These are phyloP conservation scores for Urostyla sp. DNA, from an alignment of 73 alveolate genomes.

Conservation along the genomic window DNA sequence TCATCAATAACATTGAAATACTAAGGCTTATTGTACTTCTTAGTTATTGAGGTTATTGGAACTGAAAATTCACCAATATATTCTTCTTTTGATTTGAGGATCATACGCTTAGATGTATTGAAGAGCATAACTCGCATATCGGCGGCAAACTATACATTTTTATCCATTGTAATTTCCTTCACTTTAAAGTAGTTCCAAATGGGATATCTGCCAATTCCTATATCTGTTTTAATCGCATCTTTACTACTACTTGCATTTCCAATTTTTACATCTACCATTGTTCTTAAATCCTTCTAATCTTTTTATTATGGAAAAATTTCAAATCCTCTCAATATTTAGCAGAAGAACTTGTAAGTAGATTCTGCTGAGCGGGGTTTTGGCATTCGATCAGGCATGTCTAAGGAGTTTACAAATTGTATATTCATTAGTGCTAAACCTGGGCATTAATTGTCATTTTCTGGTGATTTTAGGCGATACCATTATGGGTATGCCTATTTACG, in stretches of 20 bases:
- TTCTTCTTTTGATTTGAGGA: background rate
- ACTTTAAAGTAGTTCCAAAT: conserved; percentile 44
- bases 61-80: conserved; percentile 52
- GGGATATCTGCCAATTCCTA: conserved; percentile 49
- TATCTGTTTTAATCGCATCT: conserved; percentile 27
- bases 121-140: conserved; percentile 53
- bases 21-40: conserved; percentile 49
- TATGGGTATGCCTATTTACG: conserved; percentile 51
- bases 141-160: conserved; percentile 51
- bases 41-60: conserved; percentile 42
- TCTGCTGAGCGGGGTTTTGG: conserved; percentile 62
- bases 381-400: conserved; percentile 27
- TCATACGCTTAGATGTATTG: conserved; percentile 24
- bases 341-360: conserved; percentile 43
- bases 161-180: conserved; percentile 37
- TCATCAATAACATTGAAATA: conserved; percentile 40
- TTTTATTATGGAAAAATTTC: conserved; percentile 71
- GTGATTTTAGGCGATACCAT: conserved; percentile 65
- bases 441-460: conserved; percentile 50
- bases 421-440: conserved; percentile 66
- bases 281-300: conserved; percentile 48
- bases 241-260: conserved; percentile 46
- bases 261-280: conserved; percentile 55
- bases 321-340: conserved; percentile 62
- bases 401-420: conserved; percentile 42